Conservation (phyloP, 306 rosid species). For the Acacia confusa region DNA sequence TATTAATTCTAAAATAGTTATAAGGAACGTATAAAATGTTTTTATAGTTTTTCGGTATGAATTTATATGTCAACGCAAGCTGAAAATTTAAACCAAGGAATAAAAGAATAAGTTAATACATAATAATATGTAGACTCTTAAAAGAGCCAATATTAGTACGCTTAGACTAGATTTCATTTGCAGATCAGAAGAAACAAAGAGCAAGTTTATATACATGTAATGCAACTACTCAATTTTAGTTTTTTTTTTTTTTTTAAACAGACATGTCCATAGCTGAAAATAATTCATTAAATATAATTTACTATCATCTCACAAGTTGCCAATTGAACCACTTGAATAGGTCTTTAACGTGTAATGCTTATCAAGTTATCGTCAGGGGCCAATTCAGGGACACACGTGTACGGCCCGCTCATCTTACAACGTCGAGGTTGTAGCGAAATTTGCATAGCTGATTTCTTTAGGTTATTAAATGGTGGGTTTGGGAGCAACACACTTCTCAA, state of each 20-base stretch:
- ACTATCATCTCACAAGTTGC: not conserved
- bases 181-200: no score
- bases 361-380: not conserved
- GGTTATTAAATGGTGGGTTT: no score
- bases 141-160: no score
- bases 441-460: no score
- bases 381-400: not conserved
- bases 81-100: not conserved
- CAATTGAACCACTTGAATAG: not conserved
- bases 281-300: not conserved
- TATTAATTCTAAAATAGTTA: no score
- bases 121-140: no score
- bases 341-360: not conserved
- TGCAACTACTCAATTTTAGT: not conserved
- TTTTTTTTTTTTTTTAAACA: not conserved
- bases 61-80: not conserved
- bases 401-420: not conserved
- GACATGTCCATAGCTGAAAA: not conserved
- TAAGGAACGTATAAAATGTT: not conserved
- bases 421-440: not conserved
- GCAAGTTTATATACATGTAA: no score
- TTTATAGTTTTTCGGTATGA: not conserved
- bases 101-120: no score
- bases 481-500: no score
- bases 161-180: no score